Evolutionary conservation across 495 filamentous ascomycete species (phyloP), one percentile per base, ranked within the genome.

Genomic region (Podospora bellae-mahoneyi): DNA sequence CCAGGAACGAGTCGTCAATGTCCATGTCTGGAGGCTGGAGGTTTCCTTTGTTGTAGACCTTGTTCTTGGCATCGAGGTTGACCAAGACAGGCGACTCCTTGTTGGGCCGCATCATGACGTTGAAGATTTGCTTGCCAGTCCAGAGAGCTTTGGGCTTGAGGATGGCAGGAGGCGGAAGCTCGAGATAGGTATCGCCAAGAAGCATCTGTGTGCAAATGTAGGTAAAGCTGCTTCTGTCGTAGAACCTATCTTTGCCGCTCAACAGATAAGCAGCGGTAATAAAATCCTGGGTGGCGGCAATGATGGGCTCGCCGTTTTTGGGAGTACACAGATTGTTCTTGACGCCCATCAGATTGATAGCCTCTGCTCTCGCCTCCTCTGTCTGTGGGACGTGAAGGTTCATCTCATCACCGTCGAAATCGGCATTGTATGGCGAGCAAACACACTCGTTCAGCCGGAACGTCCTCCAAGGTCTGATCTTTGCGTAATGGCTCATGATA

Each of bases 331-430:
- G 78, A 75, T 99, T 99, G 81, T 98, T 88, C 79, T 97, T 97
- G 2, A 99, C 95, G 60, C 96, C 96, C 96, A 99, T 99, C 56
- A 99, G 79, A 74, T 93, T 91, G 78, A 96, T 95, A 0, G 95
- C 95, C 75, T 99, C 95, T 10, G 95, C 94, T 13, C 95, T 88
- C 26, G 95, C 92, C 79, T 99, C 96, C 73, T 99, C 94, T 19
- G 91, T 91, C 77, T 99, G 95, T 7, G 95, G 96, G 56, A 99
- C 96, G 84, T 99, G 95, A 78, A 99, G 87, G 76, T 99, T 99
- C 95, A 99, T 99, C 80, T 99, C 95, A 79, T 99, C 95, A 71
- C 95, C 95, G 76, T 99, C 95, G 76, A 99, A 99, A 89, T 99
- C 95, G 68, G 95, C 95, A 79, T 99, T 99, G 82, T 99, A 99